Percentiles rank a stretch among this genome's conserved stretches.
These are phyloP conservation scores for Pseudogymnoascus sp. DNA, from an alignment of 2,329 filamentous ascomycete species.

Conservation along the genomic window DNA sequence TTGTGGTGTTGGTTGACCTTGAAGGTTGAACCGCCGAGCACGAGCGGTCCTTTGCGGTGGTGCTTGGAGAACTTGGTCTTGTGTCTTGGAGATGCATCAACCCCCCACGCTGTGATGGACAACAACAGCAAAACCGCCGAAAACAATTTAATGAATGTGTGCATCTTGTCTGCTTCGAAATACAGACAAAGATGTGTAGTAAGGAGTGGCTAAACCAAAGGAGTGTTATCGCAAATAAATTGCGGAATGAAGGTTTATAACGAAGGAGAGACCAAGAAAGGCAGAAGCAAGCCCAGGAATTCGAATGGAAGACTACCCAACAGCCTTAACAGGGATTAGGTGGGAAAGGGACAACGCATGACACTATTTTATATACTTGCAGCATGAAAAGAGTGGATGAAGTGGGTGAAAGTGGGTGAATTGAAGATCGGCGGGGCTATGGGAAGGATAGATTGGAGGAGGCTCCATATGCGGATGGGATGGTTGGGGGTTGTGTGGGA, in stretches of 20 bases:
- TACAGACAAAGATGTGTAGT: slow-evolving; percentile 9
- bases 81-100: background rate
- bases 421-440: slow-evolving; percentile 1
- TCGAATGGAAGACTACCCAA: background rate
- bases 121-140: background rate
- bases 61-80: slow-evolving; percentile 4
- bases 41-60: background rate
- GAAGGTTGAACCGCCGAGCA: slow-evolving; percentile 7
- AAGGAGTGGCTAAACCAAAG: background rate
- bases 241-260: slow-evolving; percentile 7
- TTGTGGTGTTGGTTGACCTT: slow-evolving; percentile 18
- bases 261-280: background rate
- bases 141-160: slow-evolving; percentile 5
- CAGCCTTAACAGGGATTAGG: slow-evolving; percentile 7
- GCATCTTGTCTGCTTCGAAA: slow-evolving; percentile 7
- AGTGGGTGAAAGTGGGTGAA: slow-evolving; percentile 1
- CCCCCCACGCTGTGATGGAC: background rate
- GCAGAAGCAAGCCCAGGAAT: background rate
- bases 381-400: slow-evolving; percentile 6
- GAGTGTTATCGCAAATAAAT: background rate
- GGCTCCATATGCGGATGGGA: slow-evolving; percentile 1
- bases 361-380: slow-evolving; percentile 7
- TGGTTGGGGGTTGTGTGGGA: background rate
- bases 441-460: slow-evolving; percentile 1
- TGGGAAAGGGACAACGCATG: background rate